Percentiles rank a stretch among this genome's conserved stretches.
Evolutionary conservation across 176 grass and related monocot species (phyloP).

Genomic region (Eragrostis curvula): DNA sequence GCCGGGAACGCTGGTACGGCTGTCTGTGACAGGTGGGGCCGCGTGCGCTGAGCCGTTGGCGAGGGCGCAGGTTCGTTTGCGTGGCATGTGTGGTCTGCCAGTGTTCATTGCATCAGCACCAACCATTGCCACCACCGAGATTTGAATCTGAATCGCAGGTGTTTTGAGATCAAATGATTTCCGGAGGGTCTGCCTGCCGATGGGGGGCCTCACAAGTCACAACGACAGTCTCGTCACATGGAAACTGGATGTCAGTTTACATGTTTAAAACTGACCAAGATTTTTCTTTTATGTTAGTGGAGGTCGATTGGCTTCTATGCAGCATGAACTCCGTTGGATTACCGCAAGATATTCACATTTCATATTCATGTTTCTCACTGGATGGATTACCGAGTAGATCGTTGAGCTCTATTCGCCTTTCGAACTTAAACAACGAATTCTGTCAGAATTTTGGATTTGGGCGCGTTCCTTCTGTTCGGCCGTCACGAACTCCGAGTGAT

Average conservation of each 20-base stretch:
- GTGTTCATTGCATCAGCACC: slow-evolving; percentile 1
- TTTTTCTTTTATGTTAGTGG: no score
- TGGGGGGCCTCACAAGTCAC: not conserved
- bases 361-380: no score
- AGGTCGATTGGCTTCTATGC: no score
- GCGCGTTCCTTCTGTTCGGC: not conserved
- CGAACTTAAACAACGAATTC: not conserved
- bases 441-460: no score
- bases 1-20: not conserved
- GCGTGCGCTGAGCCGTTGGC: slow-evolving; percentile 4
- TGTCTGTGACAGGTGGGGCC: slow-evolving; percentile 27
- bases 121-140: slow-evolving; percentile 24
- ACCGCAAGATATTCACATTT: not conserved
- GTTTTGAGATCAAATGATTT: not conserved
- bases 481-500: not conserved
- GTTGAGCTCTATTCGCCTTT: not conserved
- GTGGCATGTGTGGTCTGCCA: slow-evolving; percentile 5
- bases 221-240: not conserved
- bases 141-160: slow-evolving; percentile 29
- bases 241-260: no score
- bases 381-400: no score
- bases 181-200: not conserved
- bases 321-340: no score
- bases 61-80: not conserved
- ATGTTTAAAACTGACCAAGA: no score